Evolutionary conservation across 345 rosid genomes (phyloP).

Genomic region (Nasturtium officinale): DNA sequence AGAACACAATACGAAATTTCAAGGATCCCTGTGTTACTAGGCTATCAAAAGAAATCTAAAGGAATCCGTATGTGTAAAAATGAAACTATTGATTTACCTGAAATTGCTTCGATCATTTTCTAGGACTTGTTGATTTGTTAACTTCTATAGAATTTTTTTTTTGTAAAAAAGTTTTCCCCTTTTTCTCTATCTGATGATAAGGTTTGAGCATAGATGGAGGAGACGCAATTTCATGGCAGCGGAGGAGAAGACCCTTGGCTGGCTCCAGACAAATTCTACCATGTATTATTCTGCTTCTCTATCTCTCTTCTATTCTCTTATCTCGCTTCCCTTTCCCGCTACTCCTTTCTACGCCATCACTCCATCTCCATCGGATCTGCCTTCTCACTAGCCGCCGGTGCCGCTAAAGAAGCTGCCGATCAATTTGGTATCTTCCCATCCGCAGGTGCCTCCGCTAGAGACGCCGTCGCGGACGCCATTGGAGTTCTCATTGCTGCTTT

Average conservation of each 20-base stretch:
- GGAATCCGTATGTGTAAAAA: no score
- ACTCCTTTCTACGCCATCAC: conserved; percentile 61
- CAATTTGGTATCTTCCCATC: conserved; percentile 81
- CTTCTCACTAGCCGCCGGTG: conserved; percentile 80
- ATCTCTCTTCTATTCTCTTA: conserved; percentile 64
- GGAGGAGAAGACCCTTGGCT: conserved; percentile 75
- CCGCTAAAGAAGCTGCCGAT: conserved; percentile 91
- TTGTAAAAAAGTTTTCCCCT: no score
- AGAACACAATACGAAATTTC: no score
- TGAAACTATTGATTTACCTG: no score
- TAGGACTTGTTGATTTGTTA: no score
- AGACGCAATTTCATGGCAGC: conserved; percentile 10
- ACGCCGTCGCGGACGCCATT: conserved; percentile 71
- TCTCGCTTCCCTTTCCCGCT: conserved; percentile 55
- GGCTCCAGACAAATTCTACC: conserved; percentile 83
- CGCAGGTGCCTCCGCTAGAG: conserved; percentile 80
- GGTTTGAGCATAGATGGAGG: conserved; percentile 40
- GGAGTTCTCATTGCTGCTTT: conserved; percentile 67
- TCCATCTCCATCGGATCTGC: conserved; percentile 67
- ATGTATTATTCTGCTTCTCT: conserved; percentile 74
- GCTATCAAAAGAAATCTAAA: no score
- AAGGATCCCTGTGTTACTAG: no score
- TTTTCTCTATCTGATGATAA: no score
- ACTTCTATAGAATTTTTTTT: no score
- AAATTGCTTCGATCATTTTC: no score